Conservation (phyloP, 495 filamentous ascomycete species). For the Talaromyces ruber region DNA sequence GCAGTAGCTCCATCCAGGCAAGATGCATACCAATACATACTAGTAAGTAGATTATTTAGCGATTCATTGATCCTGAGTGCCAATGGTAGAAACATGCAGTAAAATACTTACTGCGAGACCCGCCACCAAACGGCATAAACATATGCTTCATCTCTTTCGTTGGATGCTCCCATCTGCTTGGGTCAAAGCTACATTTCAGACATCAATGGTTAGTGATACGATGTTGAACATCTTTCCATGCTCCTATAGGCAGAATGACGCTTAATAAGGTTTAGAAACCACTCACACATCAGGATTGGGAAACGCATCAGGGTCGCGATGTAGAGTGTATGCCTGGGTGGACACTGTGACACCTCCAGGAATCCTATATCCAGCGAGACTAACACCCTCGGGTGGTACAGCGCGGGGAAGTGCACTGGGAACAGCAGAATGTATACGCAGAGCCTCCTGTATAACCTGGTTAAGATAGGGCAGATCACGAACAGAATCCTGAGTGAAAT, state of each 20-base stretch:
- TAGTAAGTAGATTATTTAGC: not conserved
- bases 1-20: not conserved
- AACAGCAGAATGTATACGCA: not conserved
- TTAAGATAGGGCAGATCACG: constrained; percentile 5
- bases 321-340: not conserved
- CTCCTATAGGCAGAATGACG: too few species aligned
- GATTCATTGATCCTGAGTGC: not conserved
- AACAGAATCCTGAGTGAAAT: constrained; percentile 11
- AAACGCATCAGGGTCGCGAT: not conserved
- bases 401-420: not conserved
- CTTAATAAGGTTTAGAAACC: not conserved
- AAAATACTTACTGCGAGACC: constrained; percentile 25
- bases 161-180: constrained; percentile 29
- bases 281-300: not conserved
- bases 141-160: constrained; percentile 44
- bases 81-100: too few species aligned
- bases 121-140: constrained; percentile 45
- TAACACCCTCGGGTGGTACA: not conserved
- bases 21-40: not conserved
- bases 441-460: not conserved
- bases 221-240: not conserved
- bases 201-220: not conserved
- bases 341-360: not conserved
- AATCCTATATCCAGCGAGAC: not conserved
- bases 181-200: constrained; percentile 24